Base-by-base conservation (phyloP, 176 grass and related monocot species). In the Carex pumila region DNA sequence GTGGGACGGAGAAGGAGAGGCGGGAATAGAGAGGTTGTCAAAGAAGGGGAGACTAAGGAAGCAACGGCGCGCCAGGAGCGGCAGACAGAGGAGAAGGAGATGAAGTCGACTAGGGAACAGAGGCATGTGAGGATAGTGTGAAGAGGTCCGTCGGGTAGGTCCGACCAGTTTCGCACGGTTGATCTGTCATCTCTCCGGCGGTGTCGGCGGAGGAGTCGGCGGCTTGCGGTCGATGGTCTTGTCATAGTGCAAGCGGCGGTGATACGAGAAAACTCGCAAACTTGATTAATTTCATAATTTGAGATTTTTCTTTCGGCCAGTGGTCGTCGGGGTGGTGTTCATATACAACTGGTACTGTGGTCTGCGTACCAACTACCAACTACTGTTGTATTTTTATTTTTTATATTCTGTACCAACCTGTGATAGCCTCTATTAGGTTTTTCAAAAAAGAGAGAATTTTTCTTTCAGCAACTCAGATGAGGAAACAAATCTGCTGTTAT, bases 1-100 rank as follows among this genome's bases (percentile, higher is more conserved):
- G 80, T 14, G 13, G 80, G 41, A 67, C 25, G n/a, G 36, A 83
- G 61, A 52, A 83, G 61, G 43, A 83, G 80, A 49, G 80, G 80
- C 18, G 80, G 80, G 62, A 67, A 83, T 41, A 66, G 61, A 30
- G 80, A 83, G 5, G 21, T 32, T 5, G 4, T 49, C 18, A 3
- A 10, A 65, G 80, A 82, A 65, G 39, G 4, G 19, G 80, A 52
- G 61, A 52, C 47, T 3, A 62, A 64, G 19, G 62, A 54, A 6
- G 60, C 4, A 1, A 64, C 61, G 34, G 22, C 43, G 59, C 80
- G 60, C 80, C 80, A 83, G 5, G 80, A 83, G 80, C 80, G 80
- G 12, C 80, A 83, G 1, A 83, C 80, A 5, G 62, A 66, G 41
- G 80, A 53, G 60, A 83, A 83, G 60, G 80, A 66, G 61, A 50